Percentiles rank a stretch among this genome's conserved stretches.
Evolutionary conservation across 176 grass and related monocot species (phyloP).

Genomic region (Pontederia crassipes): DNA sequence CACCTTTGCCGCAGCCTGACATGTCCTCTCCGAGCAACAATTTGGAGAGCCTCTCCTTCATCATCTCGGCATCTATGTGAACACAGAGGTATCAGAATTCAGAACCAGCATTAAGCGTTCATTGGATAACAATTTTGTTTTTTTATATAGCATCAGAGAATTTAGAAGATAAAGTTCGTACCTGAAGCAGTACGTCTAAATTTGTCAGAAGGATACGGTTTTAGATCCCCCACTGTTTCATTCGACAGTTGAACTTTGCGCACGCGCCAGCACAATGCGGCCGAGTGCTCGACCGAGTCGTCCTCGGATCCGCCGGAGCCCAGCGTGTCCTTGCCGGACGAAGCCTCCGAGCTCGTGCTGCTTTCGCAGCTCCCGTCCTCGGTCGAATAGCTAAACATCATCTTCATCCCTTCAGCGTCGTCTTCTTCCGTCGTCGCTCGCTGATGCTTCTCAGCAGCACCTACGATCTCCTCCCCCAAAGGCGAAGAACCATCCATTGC

Average conservation of each 20-base stretch:
- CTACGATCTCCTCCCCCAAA: background rate
- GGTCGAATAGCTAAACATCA: constrained; percentile 47
- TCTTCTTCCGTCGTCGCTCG: constrained; percentile 8
- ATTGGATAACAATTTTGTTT: background rate
- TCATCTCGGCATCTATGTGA: constrained; percentile 64
- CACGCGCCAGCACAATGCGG: constrained; percentile 20
- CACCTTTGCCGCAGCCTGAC: constrained; percentile 92
- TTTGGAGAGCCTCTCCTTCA: constrained; percentile 97
- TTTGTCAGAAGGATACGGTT: background rate
- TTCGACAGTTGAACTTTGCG: constrained; percentile 13
- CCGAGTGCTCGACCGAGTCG: constrained; percentile 13
- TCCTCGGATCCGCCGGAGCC: constrained; percentile 2
- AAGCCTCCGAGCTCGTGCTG: constrained; percentile 60
- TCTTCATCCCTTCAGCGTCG: constrained; percentile 24
- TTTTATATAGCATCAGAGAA: background rate
- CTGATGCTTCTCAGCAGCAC: background rate
- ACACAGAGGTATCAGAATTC: background rate
- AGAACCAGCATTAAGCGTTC: background rate
- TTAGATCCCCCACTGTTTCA: constrained; percentile 2
- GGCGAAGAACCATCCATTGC: background rate
- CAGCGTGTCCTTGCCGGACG: constrained; percentile 17
- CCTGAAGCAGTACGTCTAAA: constrained; percentile 16
- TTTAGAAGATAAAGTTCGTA: constrained; percentile 9
- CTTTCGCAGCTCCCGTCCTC: constrained; percentile 25
- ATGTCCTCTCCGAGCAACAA: constrained; percentile 97